Evolutionary conservation across 768 basidiomycete genomes (phyloP), one percentile per base, ranked within the genome.

Genomic region (Hypholoma sublateritium): DNA sequence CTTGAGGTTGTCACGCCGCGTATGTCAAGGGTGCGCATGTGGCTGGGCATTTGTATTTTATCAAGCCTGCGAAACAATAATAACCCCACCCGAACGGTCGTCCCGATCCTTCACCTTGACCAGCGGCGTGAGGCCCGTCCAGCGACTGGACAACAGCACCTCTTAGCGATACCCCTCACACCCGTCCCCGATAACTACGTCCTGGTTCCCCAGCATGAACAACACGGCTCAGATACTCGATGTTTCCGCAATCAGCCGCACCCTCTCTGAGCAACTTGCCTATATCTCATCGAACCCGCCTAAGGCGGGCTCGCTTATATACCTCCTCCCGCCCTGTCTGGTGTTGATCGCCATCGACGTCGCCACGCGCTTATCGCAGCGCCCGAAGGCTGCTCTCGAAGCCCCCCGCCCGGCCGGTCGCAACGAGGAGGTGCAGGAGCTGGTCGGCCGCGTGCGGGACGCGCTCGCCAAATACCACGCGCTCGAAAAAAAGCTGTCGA

Each of bases 321-420:
- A 67, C 48, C 67, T 73, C 44, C 64, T 75, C 54, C 70, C 70
- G 35, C 69, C 70, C 47, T 74, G 70, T 37, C 55, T 72, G 22
- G 60, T 72, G 22, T 61, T 75, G 51, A 63, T 74, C 52, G 69
- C 69, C 32, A 63, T 74, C 56, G 73, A 75, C 56, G 66, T 72
- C 28, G 60, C 55, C 59, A 52, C 60, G 52, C 59, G 52, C 45
- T 53, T 43, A 59, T 53, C 45, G 39, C 53, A 50, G 37, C 59
- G 41, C 52, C 49, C 55, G 36, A 54, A 37, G 42, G 43, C 21
- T 47, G 37, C 28, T 9, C 22, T 49, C 24, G 55, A 56, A 50
- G 41, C n/a, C 17, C 43, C 34, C 34, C 17, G 53, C 32, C 17
- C 50, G 13, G 22, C 50, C 28, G 50, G 21, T 25, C 34, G 53